Evolutionary conservation across 176 grass and related monocot species (phyloP), one percentile per base, ranked within the genome.

Genomic region (Ananas comosus): DNA sequence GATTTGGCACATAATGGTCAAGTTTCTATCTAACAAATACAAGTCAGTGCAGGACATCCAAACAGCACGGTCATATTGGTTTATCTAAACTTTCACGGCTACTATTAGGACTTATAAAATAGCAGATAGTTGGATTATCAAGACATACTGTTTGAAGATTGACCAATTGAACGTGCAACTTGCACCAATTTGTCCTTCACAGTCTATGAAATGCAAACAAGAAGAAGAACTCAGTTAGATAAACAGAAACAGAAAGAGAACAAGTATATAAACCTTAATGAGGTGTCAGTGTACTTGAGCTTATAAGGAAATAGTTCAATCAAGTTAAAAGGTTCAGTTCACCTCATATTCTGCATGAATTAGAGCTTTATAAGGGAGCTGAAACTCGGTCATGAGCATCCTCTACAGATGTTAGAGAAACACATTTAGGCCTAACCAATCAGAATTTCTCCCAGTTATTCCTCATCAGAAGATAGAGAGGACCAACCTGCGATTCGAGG

Each of bases 291-390:
- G 33, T 42, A 8, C 33, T 42, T 42, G 4, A 42, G 33, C 33
- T 17, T 59, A 59, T 18, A 59, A 59, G 54, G 52, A 59, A 59
- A 16, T 59, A 21, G 54, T 59, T 18, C 54, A 59, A 18, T 59
- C 54, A 59, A 17, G 2, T 59, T 59, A 12, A 59, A 14, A 59
- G 54, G 19, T 17, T 17, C 19, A 18, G 9, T 59, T 17, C 81
- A 97, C 93, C 89, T 97, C 93, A 14, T 84, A 97, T 71, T 92
- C 86, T 59, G 86, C 79, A 76, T 90, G 79, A 65, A 74, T 86
- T 48, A 97, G 68, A 83, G 90, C 76, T 72, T 92, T 97, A 81
- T 90, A 92, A 67, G 81, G 89, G 54, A 97, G 84, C 70, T 88
- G 86, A 72, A 97, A 89, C 65, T 97, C 93, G 53, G 76, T 86